Base-by-base conservation (phyloP, 345 rosid genomes). In the Camelina laxa region DNA sequence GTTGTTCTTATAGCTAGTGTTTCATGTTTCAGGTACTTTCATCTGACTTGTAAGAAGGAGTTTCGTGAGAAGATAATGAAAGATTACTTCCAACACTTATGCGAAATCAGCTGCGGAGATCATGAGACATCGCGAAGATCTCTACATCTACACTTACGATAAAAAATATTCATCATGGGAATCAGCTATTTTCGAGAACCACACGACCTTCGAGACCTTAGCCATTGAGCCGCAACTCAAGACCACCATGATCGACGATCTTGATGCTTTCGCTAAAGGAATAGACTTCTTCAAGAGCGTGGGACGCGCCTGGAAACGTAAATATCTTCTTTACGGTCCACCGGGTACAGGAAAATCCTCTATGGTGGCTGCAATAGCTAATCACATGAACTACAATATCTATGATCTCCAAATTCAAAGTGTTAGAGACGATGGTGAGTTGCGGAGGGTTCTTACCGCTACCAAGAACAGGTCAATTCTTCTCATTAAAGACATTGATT, bases 401-500 rank as follows among this genome's bases (percentile, higher is more conserved):
- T 77, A 77, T 59, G 81, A 77, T 59, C 73, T 77, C 11, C 73
- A 77, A 63, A 56, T 77, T 30, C 76, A 77, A 49, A 77, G 81
- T 13, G 77, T 77, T 38, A 77, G 9, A 36, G 67, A 71, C 5
- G 81, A 77, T 41, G 73, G 49, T 48, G 73, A 64, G 66, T 12
- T 77, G 11, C 53, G 77, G 2, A 44, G 39, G 81, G 59, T 72
- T 39, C 81, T 77, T 44, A 77, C 73, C 0, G 60, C 76, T 3
- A 77, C 77, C 67, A 65, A 58, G 49, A 77, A 77, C 64, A 33
- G 69, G n/a, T 77, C 81, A 0, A 77, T 77, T 72, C 62, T 77
- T 50, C 77, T 77, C 12, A 77, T 77, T 65, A 73, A 77, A 72
- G 80, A 77, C 31, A 77, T 77, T 70, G 81, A 77, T 33, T 77